A percentile compares a stretch with the other conserved stretches of the same genome.
These are phyloP conservation scores for Ascoidea asiatica DNA, from an alignment of 805 yeast species.

Conservation along the genomic window DNA sequence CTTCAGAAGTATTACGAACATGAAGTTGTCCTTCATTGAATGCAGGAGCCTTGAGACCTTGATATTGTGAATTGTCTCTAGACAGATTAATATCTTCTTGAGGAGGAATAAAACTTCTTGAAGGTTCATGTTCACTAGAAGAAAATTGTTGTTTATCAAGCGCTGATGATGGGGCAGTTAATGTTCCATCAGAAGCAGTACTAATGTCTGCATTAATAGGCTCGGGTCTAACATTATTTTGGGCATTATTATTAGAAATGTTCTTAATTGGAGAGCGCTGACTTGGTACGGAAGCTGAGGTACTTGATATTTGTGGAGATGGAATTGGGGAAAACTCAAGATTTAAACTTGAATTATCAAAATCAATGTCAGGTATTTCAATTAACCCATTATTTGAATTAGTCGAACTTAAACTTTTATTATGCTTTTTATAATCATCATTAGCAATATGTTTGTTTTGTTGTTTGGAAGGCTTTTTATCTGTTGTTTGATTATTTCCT, in stretches of 20 bases:
- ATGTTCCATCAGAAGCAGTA: background rate
- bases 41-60: slow-evolving; percentile 48
- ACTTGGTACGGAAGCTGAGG: background rate
- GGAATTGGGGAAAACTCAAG: background rate
- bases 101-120: background rate
- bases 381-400: too few relatives aligned
- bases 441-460: too few relatives aligned
- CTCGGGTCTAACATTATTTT: background rate
- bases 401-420: too few relatives aligned
- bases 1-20: background rate
- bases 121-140: background rate
- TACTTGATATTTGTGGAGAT: background rate
- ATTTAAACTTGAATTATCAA: background rate
- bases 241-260: slow-evolving; percentile 6
- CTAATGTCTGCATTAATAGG: too few relatives aligned
- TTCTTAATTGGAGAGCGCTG: background rate
- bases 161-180: background rate
- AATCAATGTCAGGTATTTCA: background rate
- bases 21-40: slow-evolving; percentile 20
- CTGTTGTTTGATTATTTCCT: background rate
- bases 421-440: too few relatives aligned
- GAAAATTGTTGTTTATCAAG: background rate
- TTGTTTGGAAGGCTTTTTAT: too few relatives aligned
- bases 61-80: slow-evolving; percentile 26
- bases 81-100: background rate